These are phyloP conservation scores for Coemansia sp. DNA, from an alignment of 192 early-diverging fungal genomes.

Conservation along the genomic window DNA sequence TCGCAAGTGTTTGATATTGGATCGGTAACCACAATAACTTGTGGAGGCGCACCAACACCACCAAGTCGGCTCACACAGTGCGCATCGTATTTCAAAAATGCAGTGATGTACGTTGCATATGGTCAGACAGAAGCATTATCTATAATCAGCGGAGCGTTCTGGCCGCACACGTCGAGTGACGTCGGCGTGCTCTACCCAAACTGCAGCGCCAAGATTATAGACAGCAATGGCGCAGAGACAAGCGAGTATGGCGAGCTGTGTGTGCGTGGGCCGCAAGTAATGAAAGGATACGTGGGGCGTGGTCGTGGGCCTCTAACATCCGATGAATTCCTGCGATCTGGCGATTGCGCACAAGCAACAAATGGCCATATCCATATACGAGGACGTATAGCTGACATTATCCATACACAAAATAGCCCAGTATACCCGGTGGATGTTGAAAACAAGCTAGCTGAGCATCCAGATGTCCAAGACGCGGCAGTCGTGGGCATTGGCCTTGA, in stretches of 20 bases:
- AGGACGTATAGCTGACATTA: slow-evolving; percentile 79
- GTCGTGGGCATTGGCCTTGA: slow-evolving; percentile 53
- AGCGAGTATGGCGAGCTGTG: slow-evolving; percentile 72
- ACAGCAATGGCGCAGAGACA: slow-evolving; percentile 60
- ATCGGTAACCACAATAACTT: slow-evolving; percentile 20
- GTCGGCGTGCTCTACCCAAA: slow-evolving; percentile 39
- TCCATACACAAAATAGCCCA: slow-evolving; percentile 71
- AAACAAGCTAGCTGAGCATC: slow-evolving; percentile 59
- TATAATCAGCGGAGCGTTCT: slow-evolving; percentile 18
- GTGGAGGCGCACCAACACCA: slow-evolving; percentile 37
- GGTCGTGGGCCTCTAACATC: slow-evolving; percentile 43
- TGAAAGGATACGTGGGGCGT: slow-evolving; percentile 74
- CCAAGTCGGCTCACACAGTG: slow-evolving; percentile 7
- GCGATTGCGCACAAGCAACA: slow-evolving; percentile 69
- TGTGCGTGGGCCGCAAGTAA: slow-evolving; percentile 77
- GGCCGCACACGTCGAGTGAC: slow-evolving; percentile 12
- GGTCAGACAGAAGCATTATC: slow-evolving; percentile 33
- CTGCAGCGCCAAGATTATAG: slow-evolving; percentile 32
- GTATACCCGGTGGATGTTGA: slow-evolving; percentile 84
- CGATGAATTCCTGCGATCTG: slow-evolving; percentile 77
- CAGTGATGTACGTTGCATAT: slow-evolving; percentile 20
- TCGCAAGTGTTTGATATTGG: slow-evolving; percentile 12
- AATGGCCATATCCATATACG: slow-evolving; percentile 61
- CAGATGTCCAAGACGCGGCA: slow-evolving; percentile 60
- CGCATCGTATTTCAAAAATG: slow-evolving; percentile 16